These are phyloP conservation scores for Forsythia suspensa DNA, from an alignment of 257 asterid genomes.

Conservation along the genomic window DNA sequence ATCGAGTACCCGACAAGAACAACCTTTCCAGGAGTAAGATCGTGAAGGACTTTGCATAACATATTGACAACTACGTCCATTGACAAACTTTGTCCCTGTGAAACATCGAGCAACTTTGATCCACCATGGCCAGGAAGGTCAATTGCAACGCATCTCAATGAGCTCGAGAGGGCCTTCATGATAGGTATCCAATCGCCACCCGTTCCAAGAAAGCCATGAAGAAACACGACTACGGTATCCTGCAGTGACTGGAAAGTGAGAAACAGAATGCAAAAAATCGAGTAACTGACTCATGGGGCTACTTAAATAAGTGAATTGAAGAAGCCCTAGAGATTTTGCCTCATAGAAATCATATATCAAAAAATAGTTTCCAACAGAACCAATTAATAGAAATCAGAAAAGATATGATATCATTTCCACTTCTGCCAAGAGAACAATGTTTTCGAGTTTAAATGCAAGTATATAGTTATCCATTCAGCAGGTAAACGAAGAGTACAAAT, in stretches of 20 bases:
- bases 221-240: slow-evolving; percentile 68
- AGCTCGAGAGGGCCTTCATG: slow-evolving; percentile 79
- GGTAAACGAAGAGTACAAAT: not conserved
- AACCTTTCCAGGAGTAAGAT: slow-evolving; percentile 54
- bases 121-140: slow-evolving; percentile 98
- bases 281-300: no score
- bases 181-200: slow-evolving; percentile 78
- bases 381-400: not conserved
- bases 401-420: not conserved
- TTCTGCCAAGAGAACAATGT: not conserved
- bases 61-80: slow-evolving; percentile 57
- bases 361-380: not conserved
- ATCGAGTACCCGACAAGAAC: slow-evolving; percentile 84
- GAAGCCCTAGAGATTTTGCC: not conserved
- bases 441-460: not conserved
- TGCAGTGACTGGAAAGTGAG: slow-evolving; percentile 31
- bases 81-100: slow-evolving; percentile 48
- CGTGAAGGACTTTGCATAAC: slow-evolving; percentile 53
- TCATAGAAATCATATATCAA: not conserved
- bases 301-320: not conserved
- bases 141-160: slow-evolving; percentile 73
- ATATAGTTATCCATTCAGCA: not conserved
- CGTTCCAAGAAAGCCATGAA: slow-evolving; percentile 92
- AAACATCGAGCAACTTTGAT: slow-evolving; percentile 46
- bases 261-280: not conserved